Conservation (phyloP, 352 stramenopile species). For the Phytophthora palmivora region DNA sequence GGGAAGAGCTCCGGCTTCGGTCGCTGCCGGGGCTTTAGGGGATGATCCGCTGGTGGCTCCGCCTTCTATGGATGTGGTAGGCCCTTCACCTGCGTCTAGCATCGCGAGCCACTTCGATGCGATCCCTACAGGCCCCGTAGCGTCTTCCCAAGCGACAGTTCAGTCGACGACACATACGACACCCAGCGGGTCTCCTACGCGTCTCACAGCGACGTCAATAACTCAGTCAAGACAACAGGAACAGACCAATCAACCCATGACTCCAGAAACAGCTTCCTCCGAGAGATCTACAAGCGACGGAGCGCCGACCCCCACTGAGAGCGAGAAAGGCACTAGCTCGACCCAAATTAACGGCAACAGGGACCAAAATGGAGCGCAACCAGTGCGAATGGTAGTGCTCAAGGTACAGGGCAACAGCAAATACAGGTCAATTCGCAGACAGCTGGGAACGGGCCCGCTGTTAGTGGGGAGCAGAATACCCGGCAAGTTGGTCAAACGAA, state of each 20-base stretch:
- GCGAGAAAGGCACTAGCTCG: constrained; percentile 7
- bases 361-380: background rate
- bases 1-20: constrained; percentile 3
- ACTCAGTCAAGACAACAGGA: background rate
- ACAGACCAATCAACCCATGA: background rate
- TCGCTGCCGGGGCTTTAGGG: constrained; percentile 5
- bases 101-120: background rate
- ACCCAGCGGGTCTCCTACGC: constrained; percentile 1
- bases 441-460: background rate
- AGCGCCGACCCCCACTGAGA: background rate
- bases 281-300: constrained; percentile 14
- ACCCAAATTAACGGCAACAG: background rate
- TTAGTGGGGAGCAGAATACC: background rate
- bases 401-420: background rate
- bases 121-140: background rate
- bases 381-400: background rate
- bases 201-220: background rate
- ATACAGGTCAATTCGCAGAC: background rate
- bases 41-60: constrained; percentile 9
- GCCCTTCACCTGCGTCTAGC: background rate
- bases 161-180: constrained; percentile 4
- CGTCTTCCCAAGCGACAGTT: background rate
- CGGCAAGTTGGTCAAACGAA: background rate
- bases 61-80: background rate
- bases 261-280: constrained; percentile 6